These are phyloP conservation scores for Candida multigemmis DNA, from an alignment of 805 yeast species.

Conservation along the genomic window DNA sequence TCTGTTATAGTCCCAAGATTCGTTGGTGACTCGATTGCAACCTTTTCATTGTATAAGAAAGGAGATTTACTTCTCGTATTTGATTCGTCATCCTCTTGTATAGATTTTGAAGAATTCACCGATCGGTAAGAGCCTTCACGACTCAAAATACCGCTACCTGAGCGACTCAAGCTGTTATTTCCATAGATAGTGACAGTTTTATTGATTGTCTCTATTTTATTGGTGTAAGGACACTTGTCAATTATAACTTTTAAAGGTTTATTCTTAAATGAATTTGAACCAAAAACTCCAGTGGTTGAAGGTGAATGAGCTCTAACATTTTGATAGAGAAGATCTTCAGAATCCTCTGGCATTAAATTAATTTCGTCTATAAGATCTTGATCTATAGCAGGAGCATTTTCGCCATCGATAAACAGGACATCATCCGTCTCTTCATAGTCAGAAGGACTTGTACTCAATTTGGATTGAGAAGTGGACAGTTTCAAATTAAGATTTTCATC, in stretches of 20 bases:
- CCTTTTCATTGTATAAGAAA: too few relatives aligned
- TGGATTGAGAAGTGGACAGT: too few relatives aligned
- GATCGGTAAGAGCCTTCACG: slow-evolving; percentile 22
- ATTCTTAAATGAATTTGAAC: slow-evolving; percentile 32
- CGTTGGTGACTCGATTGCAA: too few relatives aligned
- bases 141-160: slow-evolving; percentile 12
- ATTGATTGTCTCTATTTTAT: slow-evolving; percentile 25
- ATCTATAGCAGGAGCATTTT: slow-evolving; percentile 9
- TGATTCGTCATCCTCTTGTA: too few relatives aligned
- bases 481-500: slow-evolving; percentile 13
- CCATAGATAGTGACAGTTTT: slow-evolving; percentile 36
- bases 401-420: slow-evolving; percentile 3
- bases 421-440: slow-evolving; percentile 2
- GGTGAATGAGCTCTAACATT: slow-evolving; percentile 3
- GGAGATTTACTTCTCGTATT: too few relatives aligned
- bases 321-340: slow-evolving; percentile 24
- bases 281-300: slow-evolving; percentile 8
- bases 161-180: slow-evolving; percentile 11
- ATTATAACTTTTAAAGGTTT: slow-evolving; percentile 20
- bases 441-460: too few relatives aligned
- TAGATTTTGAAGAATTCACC: too few relatives aligned
- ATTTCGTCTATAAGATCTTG: slow-evolving; percentile 27
- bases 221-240: slow-evolving; percentile 9
- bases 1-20: slow-evolving; percentile 15
- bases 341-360: slow-evolving; percentile 28